Percentiles rank a stretch among this genome's conserved stretches.
Conservation (phyloP, 192 early-diverging fungal species). For the Cladochytrium replicatum region DNA sequence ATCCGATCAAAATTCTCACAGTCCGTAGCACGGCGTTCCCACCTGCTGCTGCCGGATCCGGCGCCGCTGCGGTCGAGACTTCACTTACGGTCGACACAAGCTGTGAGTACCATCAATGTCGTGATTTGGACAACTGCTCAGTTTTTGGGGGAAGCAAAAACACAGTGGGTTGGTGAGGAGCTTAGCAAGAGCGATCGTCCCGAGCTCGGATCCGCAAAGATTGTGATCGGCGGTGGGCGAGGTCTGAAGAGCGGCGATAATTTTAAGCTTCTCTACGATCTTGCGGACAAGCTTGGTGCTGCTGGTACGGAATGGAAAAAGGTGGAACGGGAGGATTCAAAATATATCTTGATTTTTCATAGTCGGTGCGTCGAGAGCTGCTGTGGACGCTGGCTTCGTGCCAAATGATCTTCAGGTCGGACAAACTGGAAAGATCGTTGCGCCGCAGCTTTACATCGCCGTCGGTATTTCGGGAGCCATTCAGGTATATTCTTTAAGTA, state of each 20-base stretch:
- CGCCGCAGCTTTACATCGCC: conserved; percentile 90
- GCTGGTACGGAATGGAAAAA: conserved; percentile 54
- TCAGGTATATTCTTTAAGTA: too few species aligned
- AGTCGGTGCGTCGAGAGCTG: conserved; percentile 96
- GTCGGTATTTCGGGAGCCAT: conserved; percentile 97
- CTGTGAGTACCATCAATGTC: too few species aligned
- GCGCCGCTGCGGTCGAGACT: conserved; percentile 52
- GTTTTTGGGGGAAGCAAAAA: too few species aligned
- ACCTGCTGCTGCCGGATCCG: conserved; percentile 50
- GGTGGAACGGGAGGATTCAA: too few species aligned
- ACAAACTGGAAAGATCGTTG: conserved; percentile 97
- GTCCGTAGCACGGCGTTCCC: conserved; percentile 84
- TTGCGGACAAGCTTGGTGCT: conserved; percentile 90
- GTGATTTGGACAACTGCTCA: too few species aligned
- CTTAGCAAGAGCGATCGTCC: conserved; percentile 91
- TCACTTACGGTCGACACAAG: conserved; percentile 52
- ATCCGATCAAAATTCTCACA: conserved; percentile 79
- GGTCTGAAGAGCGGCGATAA: conserved; percentile 94
- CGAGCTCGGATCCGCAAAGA: conserved; percentile 74
- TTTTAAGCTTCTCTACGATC: conserved; percentile 79
- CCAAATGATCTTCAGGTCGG: conserved; percentile 96
- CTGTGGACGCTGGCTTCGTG: conserved; percentile 94
- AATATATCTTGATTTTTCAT: too few species aligned
- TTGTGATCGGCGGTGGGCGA: conserved; percentile 89
- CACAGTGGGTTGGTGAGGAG: conserved; percentile 82